Base-by-base conservation (phyloP, 805 yeast genomes). In the Starmerella vaccinii region DNA sequence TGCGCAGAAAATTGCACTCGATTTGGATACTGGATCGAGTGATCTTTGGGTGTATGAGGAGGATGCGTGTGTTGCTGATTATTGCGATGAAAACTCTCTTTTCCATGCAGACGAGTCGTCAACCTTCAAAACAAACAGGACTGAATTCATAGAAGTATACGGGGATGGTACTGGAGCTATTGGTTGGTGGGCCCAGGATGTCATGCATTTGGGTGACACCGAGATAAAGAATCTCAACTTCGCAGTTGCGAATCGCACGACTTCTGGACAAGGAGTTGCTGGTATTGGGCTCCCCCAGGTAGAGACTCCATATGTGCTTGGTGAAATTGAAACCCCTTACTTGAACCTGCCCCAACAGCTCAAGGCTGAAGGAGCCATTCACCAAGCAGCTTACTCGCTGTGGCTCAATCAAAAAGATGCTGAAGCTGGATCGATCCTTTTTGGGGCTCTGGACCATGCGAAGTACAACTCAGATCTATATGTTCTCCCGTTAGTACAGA, bases 1-100 rank as follows among this genome's bases (percentile, higher is more conserved):
- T 2, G 58, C 66, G 0, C 80, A 80, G 56, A 57, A 65, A 3
- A 68, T 81, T 6, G 68, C 68, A 3, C 77, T 80, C 4, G 63
- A 77, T 44, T 62, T 81, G 22, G 89, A 82, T 58, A 82, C 88
- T 1, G 88, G 88, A 2, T 79, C 85, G 0, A 72, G 82, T 1
- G 87, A 82, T 61, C 60, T 81, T 39, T 81, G 84, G 84, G 74
- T 80, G 37, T 49, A 7, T 23, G 47, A 42, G 18, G n/a, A 15
- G 2, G 33, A 13, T 13, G 8, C n/a, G 9, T 48, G 46, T 22
- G 30, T 16, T 18, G 26, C 16, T n/a, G 33, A 24, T 16, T 3
- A 23, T 2, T 47, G 49, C 30, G 24, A 27, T 8, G n/a, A 15
- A 15, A 8, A 8, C 12, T 57, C 61, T 33, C 47, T 51, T 19